These are phyloP conservation scores for Quercus parvula DNA, from an alignment of 306 rosid species.

Conservation along the genomic window DNA sequence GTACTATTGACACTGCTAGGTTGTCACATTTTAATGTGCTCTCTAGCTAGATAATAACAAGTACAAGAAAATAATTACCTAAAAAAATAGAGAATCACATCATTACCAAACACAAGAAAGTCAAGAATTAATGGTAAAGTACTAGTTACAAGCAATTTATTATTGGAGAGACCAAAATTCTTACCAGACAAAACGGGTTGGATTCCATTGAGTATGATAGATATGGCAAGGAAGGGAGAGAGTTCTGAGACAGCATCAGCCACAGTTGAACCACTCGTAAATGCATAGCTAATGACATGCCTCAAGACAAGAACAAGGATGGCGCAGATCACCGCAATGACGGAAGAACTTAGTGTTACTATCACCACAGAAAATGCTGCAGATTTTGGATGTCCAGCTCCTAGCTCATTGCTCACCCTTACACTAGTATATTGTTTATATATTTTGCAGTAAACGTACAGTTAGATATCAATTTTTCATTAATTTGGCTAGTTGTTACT, in stretches of 20 bases:
- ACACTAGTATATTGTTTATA: constrained; percentile 28
- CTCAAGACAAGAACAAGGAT: constrained; percentile 30
- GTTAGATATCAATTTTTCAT: too few relatives aligned
- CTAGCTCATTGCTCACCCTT: constrained; percentile 54
- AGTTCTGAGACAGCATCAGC: constrained; percentile 47
- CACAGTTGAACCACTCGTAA: constrained; percentile 37
- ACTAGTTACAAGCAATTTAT: neutral
- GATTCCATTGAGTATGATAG: constrained; percentile 43
- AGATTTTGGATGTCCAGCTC: constrained; percentile 54
- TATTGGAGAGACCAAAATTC: neutral
- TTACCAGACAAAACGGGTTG: constrained; percentile 53
- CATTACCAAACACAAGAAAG: too few relatives aligned
- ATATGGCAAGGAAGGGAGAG: constrained; percentile 33
- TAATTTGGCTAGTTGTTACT: too few relatives aligned
- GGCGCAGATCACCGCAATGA: constrained; percentile 30
- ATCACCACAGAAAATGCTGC: constrained; percentile 38
- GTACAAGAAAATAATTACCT: too few relatives aligned
- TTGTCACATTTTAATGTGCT: too few relatives aligned
- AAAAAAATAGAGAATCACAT: too few relatives aligned
- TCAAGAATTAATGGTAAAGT: too few relatives aligned
- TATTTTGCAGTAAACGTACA: too few relatives aligned
- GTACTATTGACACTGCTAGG: too few relatives aligned
- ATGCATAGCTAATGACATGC: constrained; percentile 31
- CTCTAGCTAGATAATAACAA: too few relatives aligned
- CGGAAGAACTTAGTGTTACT: constrained; percentile 30